Conservation (phyloP, 305 asterid species). For the Coffea humblotiana region DNA sequence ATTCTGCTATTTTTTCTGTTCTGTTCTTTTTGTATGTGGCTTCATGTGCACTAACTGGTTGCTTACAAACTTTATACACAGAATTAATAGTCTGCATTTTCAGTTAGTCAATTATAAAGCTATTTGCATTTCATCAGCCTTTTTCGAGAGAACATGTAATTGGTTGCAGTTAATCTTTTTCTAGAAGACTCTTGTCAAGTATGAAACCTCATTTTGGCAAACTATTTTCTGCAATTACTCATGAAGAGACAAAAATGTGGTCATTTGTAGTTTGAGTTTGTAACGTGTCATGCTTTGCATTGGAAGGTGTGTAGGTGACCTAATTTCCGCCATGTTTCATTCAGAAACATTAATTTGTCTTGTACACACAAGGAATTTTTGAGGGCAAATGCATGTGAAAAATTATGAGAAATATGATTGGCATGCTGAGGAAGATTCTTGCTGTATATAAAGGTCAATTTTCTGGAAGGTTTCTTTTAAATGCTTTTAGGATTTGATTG, state of each 20-base stretch:
- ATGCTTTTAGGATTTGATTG: not conserved
- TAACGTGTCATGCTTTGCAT: not conserved
- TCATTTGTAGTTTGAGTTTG: not conserved
- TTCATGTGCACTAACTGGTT: not conserved
- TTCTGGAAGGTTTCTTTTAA: not conserved
- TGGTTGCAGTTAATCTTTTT: not conserved
- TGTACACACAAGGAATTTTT: not conserved
- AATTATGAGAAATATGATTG: conserved; percentile 3
- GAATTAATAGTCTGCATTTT: not conserved
- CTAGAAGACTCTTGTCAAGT: not conserved
- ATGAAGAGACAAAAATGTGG: not conserved
- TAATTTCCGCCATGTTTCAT: not conserved
- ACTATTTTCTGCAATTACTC: not conserved
- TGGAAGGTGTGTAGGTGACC: not conserved
- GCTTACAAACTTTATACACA: not conserved
- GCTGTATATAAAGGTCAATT: not conserved
- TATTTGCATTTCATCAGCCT: not conserved
- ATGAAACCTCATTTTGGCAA: not conserved
- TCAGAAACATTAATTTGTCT: not conserved
- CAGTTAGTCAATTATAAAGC: not conserved
- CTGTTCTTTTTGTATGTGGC: not conserved
- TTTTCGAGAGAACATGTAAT: not conserved
- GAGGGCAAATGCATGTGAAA: not conserved
- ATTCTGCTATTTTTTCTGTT: not conserved
- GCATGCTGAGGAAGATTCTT: not conserved